A percentile compares a stretch with the other conserved stretches of the same genome.
phyloP scores from a whole-genome alignment of 225 moss, liverwort and hornwort species.

The Asterella californica region DNA sequence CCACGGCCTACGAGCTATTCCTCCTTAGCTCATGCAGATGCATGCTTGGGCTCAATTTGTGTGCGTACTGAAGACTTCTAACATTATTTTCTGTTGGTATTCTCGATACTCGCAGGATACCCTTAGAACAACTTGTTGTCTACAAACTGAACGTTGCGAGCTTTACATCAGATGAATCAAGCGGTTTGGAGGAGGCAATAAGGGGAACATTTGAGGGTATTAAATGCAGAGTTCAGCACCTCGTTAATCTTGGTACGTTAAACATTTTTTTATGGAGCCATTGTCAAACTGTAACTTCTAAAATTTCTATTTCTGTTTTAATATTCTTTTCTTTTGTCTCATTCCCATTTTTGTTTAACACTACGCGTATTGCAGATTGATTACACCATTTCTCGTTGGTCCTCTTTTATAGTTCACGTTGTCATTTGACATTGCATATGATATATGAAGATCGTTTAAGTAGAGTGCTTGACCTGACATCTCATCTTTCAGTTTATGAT shows the following conservation, averaged over 20 bases:
- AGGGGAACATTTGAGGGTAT: constrained; percentile 76
- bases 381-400: too few species aligned
- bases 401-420: too few species aligned
- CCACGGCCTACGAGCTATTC: background rate
- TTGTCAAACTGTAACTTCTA: too few species aligned
- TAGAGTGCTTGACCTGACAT: too few species aligned
- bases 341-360: too few species aligned
- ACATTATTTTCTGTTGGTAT: background rate
- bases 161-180: constrained; percentile 74
- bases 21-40: background rate
- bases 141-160: constrained; percentile 70
- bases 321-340: too few species aligned
- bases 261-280: background rate
- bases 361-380: too few species aligned
- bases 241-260: constrained; percentile 53
- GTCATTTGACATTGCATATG: too few species aligned
- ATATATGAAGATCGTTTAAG: too few species aligned
- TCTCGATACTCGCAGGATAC: constrained; percentile 46
- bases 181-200: constrained; percentile 49
- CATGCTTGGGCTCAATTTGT: background rate
- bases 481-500: too few species aligned
- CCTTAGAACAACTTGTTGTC: constrained; percentile 65
- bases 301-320: too few species aligned
- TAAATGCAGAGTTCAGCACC: constrained; percentile 56
- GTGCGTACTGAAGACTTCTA: too few species aligned